phyloP scores from a whole-genome alignment of 805 yeast genomes.

The Ogataea methanolica region DNA sequence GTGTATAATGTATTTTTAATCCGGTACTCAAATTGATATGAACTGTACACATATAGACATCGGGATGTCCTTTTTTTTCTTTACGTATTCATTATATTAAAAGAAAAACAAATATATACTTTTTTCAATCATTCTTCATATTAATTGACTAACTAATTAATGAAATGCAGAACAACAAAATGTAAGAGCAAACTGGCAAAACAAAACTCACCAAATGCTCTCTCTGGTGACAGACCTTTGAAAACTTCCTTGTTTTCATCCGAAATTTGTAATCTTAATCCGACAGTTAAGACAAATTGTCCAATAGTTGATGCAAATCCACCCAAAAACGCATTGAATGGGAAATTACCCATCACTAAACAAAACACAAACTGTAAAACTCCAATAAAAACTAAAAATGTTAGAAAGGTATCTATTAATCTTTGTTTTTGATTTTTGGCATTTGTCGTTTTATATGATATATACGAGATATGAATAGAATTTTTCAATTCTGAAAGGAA shows the following conservation, averaged over 20 bases:
- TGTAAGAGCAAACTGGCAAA: conserved; percentile 86
- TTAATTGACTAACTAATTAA: conserved; percentile 47
- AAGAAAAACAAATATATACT: background rate
- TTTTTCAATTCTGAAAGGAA: conserved; percentile 27
- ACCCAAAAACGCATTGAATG: conserved; percentile 94
- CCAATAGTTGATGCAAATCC: conserved; percentile 93
- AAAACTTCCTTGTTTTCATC: conserved; percentile 23
- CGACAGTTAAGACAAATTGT: conserved; percentile 85
- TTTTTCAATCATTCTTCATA: background rate
- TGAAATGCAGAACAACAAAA: conserved; percentile 85
- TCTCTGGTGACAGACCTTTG: conserved; percentile 29
- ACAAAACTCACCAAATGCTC: conserved; percentile 83
- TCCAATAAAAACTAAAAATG: conserved; percentile 70
- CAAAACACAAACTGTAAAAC: conserved; percentile 75
- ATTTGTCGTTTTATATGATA: conserved; percentile 29
- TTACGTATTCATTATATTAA: background rate
- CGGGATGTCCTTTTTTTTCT: background rate
- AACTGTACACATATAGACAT: background rate
- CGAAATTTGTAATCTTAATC: conserved; percentile 68
- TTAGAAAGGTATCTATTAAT: conserved; percentile 74
- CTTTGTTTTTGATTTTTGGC: conserved; percentile 39
- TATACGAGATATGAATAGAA: conserved; percentile 28
- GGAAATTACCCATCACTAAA: conserved; percentile 78
- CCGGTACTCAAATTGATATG: too few relatives aligned
- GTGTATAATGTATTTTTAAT: too few relatives aligned